Evolutionary conservation across 352 stramenopile species (phyloP).

Genomic region (Globisporangium uncinulatum): DNA sequence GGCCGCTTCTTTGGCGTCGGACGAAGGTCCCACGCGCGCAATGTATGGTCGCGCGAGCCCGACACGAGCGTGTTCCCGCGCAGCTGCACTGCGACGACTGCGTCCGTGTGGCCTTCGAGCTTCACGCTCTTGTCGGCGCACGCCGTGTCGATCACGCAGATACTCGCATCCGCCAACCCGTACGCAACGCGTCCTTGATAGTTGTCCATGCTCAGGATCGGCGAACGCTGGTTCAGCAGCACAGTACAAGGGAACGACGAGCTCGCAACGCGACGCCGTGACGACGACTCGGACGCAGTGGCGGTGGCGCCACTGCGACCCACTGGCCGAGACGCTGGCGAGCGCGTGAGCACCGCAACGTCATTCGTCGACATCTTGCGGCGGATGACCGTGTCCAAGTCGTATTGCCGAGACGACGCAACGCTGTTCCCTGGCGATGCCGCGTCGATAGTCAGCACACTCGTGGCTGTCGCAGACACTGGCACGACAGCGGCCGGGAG

Average conservation of each 20-base stretch:
- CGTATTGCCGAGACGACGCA: conserved; percentile 45
- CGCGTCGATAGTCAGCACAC: not conserved
- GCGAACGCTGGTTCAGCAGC: conserved; percentile 17
- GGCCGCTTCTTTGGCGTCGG: conserved; percentile 48
- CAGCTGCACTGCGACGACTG: conserved; percentile 50
- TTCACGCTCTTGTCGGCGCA: conserved; percentile 24
- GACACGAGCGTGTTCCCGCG: conserved; percentile 62
- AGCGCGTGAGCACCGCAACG: conserved; percentile 11
- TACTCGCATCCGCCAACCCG: conserved; percentile 31
- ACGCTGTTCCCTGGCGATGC: not conserved
- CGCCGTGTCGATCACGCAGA: conserved; percentile 37
- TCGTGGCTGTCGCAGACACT: not conserved
- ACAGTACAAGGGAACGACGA: conserved; percentile 10
- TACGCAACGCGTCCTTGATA: conserved; percentile 44
- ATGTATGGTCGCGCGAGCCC: conserved; percentile 59
- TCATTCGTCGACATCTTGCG: conserved; percentile 71
- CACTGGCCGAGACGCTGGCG: conserved; percentile 2
- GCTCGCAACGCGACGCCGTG: conserved; percentile 8
- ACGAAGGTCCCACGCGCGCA: conserved; percentile 68
- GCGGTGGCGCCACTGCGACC: not conserved
- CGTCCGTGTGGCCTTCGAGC: conserved; percentile 55
- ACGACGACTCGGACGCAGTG: not conserved
- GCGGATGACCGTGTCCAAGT: conserved; percentile 74
- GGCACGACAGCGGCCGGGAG: conserved; percentile 2
- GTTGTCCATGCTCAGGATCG: conserved; percentile 53